A percentile compares a stretch with the other conserved stretches of the same genome.
phyloP scores from a whole-genome alignment of 371 early-diverging fungal genomes.

The Nosema muscidifuracis region DNA sequence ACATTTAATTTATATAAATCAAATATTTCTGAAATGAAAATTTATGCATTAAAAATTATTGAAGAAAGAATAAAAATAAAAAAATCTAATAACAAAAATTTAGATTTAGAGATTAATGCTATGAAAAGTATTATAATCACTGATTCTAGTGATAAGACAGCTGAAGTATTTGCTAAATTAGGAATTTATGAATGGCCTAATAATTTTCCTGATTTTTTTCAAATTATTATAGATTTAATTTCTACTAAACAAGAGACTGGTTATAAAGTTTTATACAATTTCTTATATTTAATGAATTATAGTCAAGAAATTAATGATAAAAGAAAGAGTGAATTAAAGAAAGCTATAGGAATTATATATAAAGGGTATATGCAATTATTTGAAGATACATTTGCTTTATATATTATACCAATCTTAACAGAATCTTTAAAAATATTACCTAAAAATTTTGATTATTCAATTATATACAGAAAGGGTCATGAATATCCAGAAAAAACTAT shows the following conservation, averaged over 20 bases:
- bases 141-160: neutral
- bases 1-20: conserved; percentile 14
- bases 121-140: conserved; percentile 1
- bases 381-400: conserved; percentile 17
- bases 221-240: conserved; percentile 41
- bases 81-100: conserved; percentile 8
- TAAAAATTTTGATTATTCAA: conserved; percentile 32
- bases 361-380: conserved; percentile 38
- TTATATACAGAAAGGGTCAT: conserved; percentile 33
- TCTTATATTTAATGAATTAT: conserved; percentile 49
- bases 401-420: conserved; percentile 49
- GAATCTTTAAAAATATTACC: conserved; percentile 48
- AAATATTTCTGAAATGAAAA: conserved; percentile 4
- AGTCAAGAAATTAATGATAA: conserved; percentile 60
- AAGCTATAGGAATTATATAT: conserved; percentile 32
- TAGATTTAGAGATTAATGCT: conserved; percentile 29
- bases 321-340: conserved; percentile 61
- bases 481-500: conserved; percentile 31
- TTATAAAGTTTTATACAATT: conserved; percentile 48
- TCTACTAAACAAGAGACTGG: conserved; percentile 27
- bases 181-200: conserved; percentile 62
- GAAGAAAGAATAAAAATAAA: conserved; percentile 34
- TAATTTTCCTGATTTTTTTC: conserved; percentile 49
- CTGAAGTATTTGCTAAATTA: conserved; percentile 51
- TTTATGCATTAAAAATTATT: conserved; percentile 48